Base-by-base conservation (phyloP, 2,329 filamentous ascomycete genomes). In the Coleophoma cylindrospora region DNA sequence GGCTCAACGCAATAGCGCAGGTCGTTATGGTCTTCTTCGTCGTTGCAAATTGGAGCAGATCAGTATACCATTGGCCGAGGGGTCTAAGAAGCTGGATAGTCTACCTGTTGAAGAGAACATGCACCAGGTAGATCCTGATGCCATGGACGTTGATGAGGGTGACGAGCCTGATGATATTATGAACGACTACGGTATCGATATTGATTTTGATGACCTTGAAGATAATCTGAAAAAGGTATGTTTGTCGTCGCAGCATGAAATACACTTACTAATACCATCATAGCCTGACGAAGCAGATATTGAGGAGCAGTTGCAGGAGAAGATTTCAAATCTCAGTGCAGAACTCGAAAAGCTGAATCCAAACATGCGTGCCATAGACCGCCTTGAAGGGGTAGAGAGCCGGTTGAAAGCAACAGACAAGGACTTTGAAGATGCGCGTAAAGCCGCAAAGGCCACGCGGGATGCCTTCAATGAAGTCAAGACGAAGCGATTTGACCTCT, bases 41-140 rank as follows among this genome's bases (percentile, higher is more conserved):
- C 84, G 89, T 54, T 97, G 92, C 74, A 92, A 95, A 65, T 83
- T 99, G 43, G 92, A 97, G 65, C 91, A 96, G 64, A 89, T 97
- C 58, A 83, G 87, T 55, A 79, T 99, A 51, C 94, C 94, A 2
- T 76, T 99, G 19, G 73, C 77, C 2, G 74, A 83, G 50, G 85
- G 84, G 21, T 96, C 90, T 2, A 74, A 73, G 34, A 72, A 74
- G 7, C 75, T 99, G 21, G 90, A 95, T 61, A 81, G 86, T 55
- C 76, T 99, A 47, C 94, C 94, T 3, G 90, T 95, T 61, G 91
- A 96, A 59, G 91, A 96, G 58, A 80, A 85, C 54, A 72, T 95
- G 40, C 74, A 89, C 40, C 84, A 86, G 51, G 80, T 82, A 49
- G 90, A 96, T 62, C 81, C 86, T 1, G 91, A 96, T 64, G 86